Evolutionary conservation across 2,329 filamentous ascomycete genomes (phyloP).

Genomic region (Dactylonectria macrodidyma): DNA sequence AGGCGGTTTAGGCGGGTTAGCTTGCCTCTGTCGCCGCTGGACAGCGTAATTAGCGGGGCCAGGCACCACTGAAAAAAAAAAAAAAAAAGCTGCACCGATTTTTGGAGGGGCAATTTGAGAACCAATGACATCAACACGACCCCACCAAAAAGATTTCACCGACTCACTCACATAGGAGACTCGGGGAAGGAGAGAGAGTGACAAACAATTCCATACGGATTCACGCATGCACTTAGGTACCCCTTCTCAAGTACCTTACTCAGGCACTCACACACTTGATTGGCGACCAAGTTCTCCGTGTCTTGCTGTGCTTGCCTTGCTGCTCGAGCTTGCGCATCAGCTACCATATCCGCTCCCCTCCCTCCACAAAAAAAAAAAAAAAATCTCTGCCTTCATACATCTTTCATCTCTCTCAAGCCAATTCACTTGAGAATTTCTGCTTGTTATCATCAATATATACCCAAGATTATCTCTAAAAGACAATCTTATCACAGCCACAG

Average conservation of each 20-base stretch:
- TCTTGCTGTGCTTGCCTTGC: slow-evolving; percentile 15
- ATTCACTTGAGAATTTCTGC: background rate
- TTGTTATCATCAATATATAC: background rate
- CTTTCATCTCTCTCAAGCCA: slow-evolving; percentile 20
- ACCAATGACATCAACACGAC: slow-evolving; percentile 49
- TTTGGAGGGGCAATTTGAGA: slow-evolving; percentile 36
- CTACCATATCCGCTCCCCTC: slow-evolving; percentile 2
- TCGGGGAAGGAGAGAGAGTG: no score
- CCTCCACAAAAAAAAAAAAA: slow-evolving; percentile 33
- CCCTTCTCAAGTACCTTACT: background rate
- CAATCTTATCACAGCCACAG: slow-evolving; percentile 33
- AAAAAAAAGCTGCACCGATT: slow-evolving; percentile 41
- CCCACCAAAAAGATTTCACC: slow-evolving; percentile 50
- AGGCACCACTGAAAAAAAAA: slow-evolving; percentile 26
- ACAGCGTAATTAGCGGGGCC: slow-evolving; percentile 18
- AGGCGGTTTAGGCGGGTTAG: slow-evolving; percentile 10
- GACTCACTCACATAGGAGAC: slow-evolving; percentile 15
- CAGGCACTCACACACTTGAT: background rate
- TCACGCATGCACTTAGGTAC: no score
- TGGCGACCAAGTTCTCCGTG: slow-evolving; percentile 33
- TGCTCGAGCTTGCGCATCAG: slow-evolving; percentile 12
- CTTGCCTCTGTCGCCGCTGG: slow-evolving; percentile 3
- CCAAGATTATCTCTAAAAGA: slow-evolving; percentile 2
- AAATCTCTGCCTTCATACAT: slow-evolving; percentile 18
- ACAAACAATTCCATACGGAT: background rate